Conservation (phyloP, 2,329 filamentous ascomycete genomes). For the Cyanodermella asteris region DNA sequence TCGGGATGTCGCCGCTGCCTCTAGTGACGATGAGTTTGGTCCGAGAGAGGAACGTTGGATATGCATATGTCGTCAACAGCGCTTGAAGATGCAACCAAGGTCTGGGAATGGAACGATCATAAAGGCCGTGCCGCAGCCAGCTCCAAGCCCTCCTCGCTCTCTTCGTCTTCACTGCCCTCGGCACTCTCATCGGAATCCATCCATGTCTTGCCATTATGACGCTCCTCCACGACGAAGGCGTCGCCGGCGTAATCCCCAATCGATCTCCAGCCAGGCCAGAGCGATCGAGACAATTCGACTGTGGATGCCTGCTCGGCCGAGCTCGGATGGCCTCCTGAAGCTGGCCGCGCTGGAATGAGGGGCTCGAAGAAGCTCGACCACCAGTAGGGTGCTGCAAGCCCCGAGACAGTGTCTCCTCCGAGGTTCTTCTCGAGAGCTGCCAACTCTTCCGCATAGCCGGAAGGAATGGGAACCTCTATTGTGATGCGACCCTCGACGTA, state of each 20-base stretch:
- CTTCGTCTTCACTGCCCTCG: background rate
- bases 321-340: constrained; percentile 27
- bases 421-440: constrained; percentile 40
- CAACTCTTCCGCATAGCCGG: constrained; percentile 74
- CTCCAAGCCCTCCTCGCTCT: too few species aligned
- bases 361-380: too few species aligned
- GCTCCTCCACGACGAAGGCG: constrained; percentile 84
- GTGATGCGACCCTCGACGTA: constrained; percentile 60
- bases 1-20: too few species aligned
- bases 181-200: constrained; percentile 30
- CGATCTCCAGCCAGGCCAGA: constrained; percentile 82
- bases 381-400: too few species aligned
- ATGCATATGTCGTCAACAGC: too few species aligned
- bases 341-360: constrained; percentile 32
- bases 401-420: constrained; percentile 30
- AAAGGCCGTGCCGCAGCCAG: too few species aligned
- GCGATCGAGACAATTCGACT: too few species aligned
- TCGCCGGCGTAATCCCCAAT: constrained; percentile 89
- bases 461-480: constrained; percentile 64
- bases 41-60: too few species aligned
- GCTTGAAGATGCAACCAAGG: too few species aligned
- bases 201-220: constrained; percentile 83
- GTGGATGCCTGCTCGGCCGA: constrained; percentile 56
- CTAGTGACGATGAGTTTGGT: too few species aligned
- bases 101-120: too few species aligned